Evolutionary conservation across 1,284 basidiomycete species (phyloP).

Genomic region (Malassezia slooffiae): DNA sequence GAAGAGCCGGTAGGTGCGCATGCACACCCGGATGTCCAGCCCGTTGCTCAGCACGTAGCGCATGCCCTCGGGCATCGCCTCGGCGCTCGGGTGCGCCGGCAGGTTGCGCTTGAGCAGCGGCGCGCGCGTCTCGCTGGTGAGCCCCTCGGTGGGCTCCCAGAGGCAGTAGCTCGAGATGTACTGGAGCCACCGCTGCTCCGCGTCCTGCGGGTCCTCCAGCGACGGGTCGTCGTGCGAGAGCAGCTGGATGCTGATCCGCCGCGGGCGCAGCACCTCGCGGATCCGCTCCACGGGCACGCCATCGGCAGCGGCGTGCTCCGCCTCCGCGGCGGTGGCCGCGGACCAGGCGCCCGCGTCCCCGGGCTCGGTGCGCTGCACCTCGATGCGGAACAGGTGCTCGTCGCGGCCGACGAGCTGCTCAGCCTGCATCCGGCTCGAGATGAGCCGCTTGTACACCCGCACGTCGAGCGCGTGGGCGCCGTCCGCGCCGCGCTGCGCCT

Average conservation of each 20-base stretch:
- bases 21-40: conserved; percentile 49
- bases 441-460: conserved; percentile 64
- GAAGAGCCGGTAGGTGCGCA: conserved; percentile 49
- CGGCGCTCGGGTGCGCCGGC: conserved; percentile 3
- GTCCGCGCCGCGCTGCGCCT: conserved; percentile 25
- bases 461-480: conserved; percentile 43
- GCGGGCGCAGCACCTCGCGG: conserved; percentile 48
- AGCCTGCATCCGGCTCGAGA: conserved; percentile 67
- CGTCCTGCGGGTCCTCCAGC: conserved; percentile 70
- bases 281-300: not conserved
- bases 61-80: conserved; percentile 11
- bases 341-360: not conserved
- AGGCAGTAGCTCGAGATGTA: conserved; percentile 73
- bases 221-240: conserved; percentile 79
- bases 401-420: conserved; percentile 75
- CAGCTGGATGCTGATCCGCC: conserved; percentile 68
- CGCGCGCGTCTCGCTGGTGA: conserved; percentile 30
- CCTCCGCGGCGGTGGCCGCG: not conserved
- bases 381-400: conserved; percentile 81
- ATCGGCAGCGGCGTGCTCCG: not conserved
- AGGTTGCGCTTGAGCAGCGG: conserved; percentile 37
- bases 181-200: conserved; percentile 71
- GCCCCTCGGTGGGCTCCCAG: conserved; percentile 44
- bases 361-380: conserved; percentile 42
- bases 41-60: conserved; percentile 52